Evolutionary conservation across 306 rosid genomes (phyloP).

Genomic region (Quercus wislizeni): DNA sequence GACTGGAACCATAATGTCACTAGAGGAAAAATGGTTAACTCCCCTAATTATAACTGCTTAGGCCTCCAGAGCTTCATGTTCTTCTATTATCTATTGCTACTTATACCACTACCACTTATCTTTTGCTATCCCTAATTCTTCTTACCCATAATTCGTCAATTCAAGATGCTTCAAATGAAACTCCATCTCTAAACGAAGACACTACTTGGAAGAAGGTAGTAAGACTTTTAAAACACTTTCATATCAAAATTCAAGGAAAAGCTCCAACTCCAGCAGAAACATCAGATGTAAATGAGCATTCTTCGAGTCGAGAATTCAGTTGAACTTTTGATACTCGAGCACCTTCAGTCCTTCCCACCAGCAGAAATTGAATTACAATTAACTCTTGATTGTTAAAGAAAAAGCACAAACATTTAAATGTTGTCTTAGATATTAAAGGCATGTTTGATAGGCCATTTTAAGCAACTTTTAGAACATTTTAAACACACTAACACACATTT

Average conservation of each 20-base stretch:
- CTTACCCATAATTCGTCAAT: background rate
- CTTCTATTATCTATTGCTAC: background rate
- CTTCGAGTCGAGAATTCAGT: conserved; percentile 24
- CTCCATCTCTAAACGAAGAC: background rate
- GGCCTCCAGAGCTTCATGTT: conserved; percentile 41
- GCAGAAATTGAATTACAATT: conserved; percentile 16
- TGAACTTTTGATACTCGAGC: conserved; percentile 8
- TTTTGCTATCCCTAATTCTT: conserved; percentile 4
- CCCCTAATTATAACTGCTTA: conserved; percentile 30
- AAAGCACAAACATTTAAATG: too few relatives aligned
- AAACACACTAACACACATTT: too few relatives aligned
- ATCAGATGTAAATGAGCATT: background rate
- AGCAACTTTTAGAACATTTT: too few relatives aligned
- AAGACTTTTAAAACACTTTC: background rate
- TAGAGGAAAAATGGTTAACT: conserved; percentile 38
- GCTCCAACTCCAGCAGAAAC: conserved; percentile 11
- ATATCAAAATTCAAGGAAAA: conserved; percentile 8
- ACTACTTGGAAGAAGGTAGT: conserved; percentile 13
- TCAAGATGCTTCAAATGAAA: conserved; percentile 3
- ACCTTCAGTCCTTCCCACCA: conserved; percentile 16
- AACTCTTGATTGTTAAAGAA: background rate
- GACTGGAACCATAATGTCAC: conserved; percentile 29
- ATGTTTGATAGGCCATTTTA: too few relatives aligned
- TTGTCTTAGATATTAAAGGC: background rate
- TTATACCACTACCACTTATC: background rate